Base-by-base conservation (phyloP, 768 basidiomycete species). In the Suillus subluteus region DNA sequence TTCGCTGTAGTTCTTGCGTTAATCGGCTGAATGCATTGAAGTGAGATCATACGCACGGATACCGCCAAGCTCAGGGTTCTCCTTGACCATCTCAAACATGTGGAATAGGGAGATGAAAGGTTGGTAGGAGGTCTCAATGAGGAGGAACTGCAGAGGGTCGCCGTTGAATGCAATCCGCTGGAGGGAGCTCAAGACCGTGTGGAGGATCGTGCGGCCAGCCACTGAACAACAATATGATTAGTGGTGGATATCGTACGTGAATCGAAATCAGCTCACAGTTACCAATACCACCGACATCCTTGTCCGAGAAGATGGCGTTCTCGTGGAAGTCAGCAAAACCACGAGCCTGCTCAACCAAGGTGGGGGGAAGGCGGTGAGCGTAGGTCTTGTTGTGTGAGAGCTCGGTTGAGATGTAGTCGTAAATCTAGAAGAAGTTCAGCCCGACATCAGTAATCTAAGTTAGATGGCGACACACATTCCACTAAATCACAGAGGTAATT, bases 101-200 rank as follows among this genome's bases (percentile, higher is more conserved):
- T 89, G 87, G 86, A 96, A 91, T 77, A 96, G 83, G 5, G 92
- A 94, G 73, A 95, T 89, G 86, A 96, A 94, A 16, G 94, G 90
- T 77, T 95, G 94, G 83, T 96, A 96, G 68, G 92, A 91, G 18
- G 90, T 89, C 79, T 92, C 87, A 70, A 93, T 82, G 70, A 94
- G 75, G 78, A 90, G 82, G 79, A 96, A 85, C 72, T 92, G 89
- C 62, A 95, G 86, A 55, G 92, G 89, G 79, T 93, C 90, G 68
- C 85, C 87, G 72, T 89, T 88, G 82, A 89, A 92, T 55, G 91
- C 86, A 75, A 96, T 90, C 72, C 88, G 88, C 73, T 91, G 86
- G 64, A 96, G 85, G 12, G 92, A 87, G 63, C 72, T 79, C 62
- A 95, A 80, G 77, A 96, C 82, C 35, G 89, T 87, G 75, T 89